Conservation (phyloP, 78 protist genomes). For the Chrysochromulina parva region DNA sequence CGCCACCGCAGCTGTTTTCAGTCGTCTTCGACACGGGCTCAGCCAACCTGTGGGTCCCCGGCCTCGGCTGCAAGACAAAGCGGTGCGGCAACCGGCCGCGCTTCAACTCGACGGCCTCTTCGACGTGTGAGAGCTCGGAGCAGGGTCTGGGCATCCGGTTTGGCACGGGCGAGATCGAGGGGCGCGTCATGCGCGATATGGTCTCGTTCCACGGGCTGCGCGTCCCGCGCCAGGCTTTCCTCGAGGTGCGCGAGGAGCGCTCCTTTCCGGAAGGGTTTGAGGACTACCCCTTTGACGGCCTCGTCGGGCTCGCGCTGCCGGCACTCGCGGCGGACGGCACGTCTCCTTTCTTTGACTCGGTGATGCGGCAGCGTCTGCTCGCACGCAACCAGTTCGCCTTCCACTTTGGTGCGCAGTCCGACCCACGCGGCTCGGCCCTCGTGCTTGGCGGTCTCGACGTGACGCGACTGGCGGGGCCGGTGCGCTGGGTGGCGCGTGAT, state of each 20-base stretch:
- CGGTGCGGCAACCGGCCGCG: neutral
- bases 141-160: neutral
- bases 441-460: neutral
- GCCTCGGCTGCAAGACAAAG: neutral
- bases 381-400: neutral
- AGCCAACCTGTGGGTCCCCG: constrained; percentile 84
- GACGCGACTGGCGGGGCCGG: neutral
- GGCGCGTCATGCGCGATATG: neutral
- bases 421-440: neutral
- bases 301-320: neutral
- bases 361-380: neutral
- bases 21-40: constrained; percentile 95
- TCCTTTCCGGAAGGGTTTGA: neutral
- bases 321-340: neutral
- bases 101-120: neutral
- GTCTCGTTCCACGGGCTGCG: neutral
- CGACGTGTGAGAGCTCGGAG: neutral
- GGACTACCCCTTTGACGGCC: neutral
- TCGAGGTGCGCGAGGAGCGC: neutral
- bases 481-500: neutral
- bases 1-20: constrained; percentile 87
- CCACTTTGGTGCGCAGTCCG: neutral
- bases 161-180: neutral
- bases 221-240: neutral
- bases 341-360: neutral